phyloP scores from a whole-genome alignment of 2,329 filamentous ascomycete genomes.

The Aspergillus sp. region DNA sequence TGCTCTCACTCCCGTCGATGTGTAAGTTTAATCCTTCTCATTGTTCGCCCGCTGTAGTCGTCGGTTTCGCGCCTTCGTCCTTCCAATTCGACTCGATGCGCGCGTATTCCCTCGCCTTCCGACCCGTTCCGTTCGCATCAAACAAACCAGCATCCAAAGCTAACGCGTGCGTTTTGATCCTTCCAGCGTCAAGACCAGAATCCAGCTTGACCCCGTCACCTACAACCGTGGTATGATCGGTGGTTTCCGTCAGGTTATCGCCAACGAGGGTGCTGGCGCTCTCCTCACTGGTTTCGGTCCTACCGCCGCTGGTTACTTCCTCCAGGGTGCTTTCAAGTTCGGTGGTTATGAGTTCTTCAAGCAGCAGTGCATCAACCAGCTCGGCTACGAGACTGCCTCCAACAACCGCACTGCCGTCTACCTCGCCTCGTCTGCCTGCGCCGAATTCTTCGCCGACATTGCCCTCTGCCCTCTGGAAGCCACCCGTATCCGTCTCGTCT shows the following conservation, averaged over 20 bases:
- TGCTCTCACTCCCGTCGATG: slow-evolving; percentile 95
- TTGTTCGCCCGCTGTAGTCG: background rate
- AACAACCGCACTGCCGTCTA: slow-evolving; percentile 82
- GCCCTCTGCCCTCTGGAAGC: slow-evolving; percentile 88
- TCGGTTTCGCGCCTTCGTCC: slow-evolving; percentile 13
- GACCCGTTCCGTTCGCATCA: background rate
- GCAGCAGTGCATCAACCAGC: slow-evolving; percentile 77
- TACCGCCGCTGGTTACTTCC: slow-evolving; percentile 87
- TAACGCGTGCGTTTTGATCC: slow-evolving; percentile 19
- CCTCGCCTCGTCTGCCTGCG: slow-evolving; percentile 62
- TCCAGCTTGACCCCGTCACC: slow-evolving; percentile 85
- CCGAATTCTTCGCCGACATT: slow-evolving; percentile 64
- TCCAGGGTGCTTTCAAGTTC: slow-evolving; percentile 91
- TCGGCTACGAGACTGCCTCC: slow-evolving; percentile 74
- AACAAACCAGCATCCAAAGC: slow-evolving; percentile 4
- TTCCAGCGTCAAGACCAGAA: slow-evolving; percentile 87
- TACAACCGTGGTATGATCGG: slow-evolving; percentile 88
- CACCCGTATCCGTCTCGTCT: slow-evolving; percentile 90
- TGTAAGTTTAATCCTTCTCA: slow-evolving; percentile 67
- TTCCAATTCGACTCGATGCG: background rate
- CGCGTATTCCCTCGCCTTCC: slow-evolving; percentile 5
- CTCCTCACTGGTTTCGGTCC: slow-evolving; percentile 83
- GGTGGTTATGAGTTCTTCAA: slow-evolving; percentile 97
- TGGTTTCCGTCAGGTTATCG: slow-evolving; percentile 81
- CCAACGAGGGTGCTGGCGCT: slow-evolving; percentile 80